Percentiles rank a stretch among this genome's conserved stretches.
phyloP scores from a whole-genome alignment of 2,329 filamentous ascomycete genomes.

The Cladosporium sp. region DNA sequence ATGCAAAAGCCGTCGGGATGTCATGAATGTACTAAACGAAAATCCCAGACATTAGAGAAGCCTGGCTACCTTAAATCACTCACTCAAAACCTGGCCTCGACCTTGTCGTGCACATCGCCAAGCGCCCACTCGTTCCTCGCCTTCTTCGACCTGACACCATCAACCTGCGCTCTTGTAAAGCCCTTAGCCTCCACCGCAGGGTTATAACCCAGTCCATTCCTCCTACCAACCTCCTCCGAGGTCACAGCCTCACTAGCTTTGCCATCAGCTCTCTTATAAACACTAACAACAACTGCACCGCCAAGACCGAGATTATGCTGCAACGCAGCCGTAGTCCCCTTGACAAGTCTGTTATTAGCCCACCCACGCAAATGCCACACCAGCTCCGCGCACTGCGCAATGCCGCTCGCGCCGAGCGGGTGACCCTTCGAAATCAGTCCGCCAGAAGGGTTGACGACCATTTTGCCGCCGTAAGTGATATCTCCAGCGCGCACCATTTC shows the following conservation, averaged over 20 bases:
- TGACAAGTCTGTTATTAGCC: constrained; percentile 80
- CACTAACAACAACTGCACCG: constrained; percentile 83
- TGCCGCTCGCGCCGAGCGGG: constrained; percentile 86
- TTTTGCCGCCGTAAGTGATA: constrained; percentile 81
- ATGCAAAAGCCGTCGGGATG: too few relatives aligned
- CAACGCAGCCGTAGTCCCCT: constrained; percentile 66
- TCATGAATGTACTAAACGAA: too few relatives aligned
- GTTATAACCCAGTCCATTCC: constrained; percentile 78
- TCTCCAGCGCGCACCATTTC: constrained; percentile 82
- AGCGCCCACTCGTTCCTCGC: constrained; percentile 67
- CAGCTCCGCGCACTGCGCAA: constrained; percentile 91
- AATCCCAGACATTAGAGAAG: background rate
- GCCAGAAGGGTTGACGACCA: constrained; percentile 88
- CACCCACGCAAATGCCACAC: constrained; percentile 94
- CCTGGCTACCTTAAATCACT: background rate
- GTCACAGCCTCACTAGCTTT: constrained; percentile 57
- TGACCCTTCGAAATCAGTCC: constrained; percentile 96
- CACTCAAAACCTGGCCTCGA: constrained; percentile 61
- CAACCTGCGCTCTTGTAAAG: constrained; percentile 73
- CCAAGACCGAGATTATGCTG: constrained; percentile 94
- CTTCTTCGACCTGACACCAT: constrained; percentile 65
- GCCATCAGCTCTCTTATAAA: constrained; percentile 82
- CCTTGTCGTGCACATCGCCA: constrained; percentile 68
- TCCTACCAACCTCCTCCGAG: constrained; percentile 60
- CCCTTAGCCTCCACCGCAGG: constrained; percentile 85